Conservation (phyloP, 306 rosid genomes). For the Leucaena leucocephala region DNA sequence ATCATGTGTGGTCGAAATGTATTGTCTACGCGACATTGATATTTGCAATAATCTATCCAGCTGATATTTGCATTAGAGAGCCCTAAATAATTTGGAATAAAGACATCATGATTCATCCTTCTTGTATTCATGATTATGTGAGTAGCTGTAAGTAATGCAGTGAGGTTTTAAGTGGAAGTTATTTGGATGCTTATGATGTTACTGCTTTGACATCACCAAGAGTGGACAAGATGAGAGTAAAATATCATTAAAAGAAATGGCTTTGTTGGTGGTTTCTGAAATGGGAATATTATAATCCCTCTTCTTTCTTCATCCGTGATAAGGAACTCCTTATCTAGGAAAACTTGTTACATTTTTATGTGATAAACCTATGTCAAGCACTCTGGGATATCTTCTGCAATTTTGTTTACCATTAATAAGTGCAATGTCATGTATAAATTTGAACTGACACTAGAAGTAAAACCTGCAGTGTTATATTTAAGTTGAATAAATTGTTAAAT, state of each 20-base stretch:
- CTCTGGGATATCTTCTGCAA: background rate
- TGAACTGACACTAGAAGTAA: background rate
- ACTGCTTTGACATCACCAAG: background rate
- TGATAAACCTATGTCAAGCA: background rate
- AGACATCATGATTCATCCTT: background rate
- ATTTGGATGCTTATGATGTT: background rate
- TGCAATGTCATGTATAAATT: background rate
- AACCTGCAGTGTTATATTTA: background rate
- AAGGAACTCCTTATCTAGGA: background rate
- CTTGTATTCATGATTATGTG: background rate
- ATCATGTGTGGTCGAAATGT: constrained; percentile 6
- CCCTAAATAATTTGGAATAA: background rate
- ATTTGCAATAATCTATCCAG: constrained; percentile 9
- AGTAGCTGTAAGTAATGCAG: background rate
- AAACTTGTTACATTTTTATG: background rate
- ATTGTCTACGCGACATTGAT: constrained; percentile 6
- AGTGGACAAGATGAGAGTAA: background rate
- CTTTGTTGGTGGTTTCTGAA: background rate
- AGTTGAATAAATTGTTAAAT: background rate
- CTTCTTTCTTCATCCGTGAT: background rate
- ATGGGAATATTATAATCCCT: background rate
- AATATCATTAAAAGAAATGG: background rate
- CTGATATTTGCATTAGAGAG: background rate
- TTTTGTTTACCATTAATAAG: background rate
- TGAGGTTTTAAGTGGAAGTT: background rate